Percentiles rank a stretch among this genome's conserved stretches.
Evolutionary conservation across 2,329 filamentous ascomycete genomes (phyloP).

Genomic region (Sporothrix curviconia): DNA sequence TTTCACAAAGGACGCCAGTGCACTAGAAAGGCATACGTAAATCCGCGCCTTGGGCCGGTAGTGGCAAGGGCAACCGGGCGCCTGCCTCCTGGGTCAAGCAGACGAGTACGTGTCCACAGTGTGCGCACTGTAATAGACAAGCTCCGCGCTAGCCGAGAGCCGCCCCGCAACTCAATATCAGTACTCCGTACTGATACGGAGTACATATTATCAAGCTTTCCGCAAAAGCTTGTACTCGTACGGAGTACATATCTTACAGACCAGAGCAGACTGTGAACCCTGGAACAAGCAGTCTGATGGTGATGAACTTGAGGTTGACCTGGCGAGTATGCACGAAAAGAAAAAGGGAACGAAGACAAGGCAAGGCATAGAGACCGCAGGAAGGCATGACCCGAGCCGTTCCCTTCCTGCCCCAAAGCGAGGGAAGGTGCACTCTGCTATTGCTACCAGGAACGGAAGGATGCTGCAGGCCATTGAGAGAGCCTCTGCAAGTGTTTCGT

Average conservation of each 20-base stretch:
- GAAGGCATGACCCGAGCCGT: background rate
- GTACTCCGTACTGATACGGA: too few relatives aligned
- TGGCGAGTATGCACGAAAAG: background rate
- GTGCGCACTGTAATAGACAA: background rate
- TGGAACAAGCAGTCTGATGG: too few relatives aligned
- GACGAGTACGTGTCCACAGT: conserved; percentile 2
- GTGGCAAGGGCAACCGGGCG: background rate
- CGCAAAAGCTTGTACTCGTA: too few relatives aligned
- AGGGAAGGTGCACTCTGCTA: too few relatives aligned
- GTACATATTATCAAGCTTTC: background rate
- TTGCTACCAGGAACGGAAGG: too few relatives aligned
- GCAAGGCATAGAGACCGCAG: background rate
- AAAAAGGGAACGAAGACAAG: background rate
- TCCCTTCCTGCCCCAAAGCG: background rate
- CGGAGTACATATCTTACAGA: too few relatives aligned
- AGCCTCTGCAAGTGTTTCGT: background rate
- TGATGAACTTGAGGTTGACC: too few relatives aligned
- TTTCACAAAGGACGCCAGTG: too few relatives aligned
- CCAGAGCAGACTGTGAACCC: too few relatives aligned
- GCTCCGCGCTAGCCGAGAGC: background rate
- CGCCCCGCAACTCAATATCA: too few relatives aligned
- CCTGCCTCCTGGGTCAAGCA: background rate
- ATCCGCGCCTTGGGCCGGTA: too few relatives aligned
- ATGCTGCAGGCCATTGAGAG: background rate
- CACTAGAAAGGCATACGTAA: too few relatives aligned